These are phyloP conservation scores for Gryganskiella cystojenkinii DNA, from an alignment of 192 early-diverging fungal genomes.

Conservation along the genomic window DNA sequence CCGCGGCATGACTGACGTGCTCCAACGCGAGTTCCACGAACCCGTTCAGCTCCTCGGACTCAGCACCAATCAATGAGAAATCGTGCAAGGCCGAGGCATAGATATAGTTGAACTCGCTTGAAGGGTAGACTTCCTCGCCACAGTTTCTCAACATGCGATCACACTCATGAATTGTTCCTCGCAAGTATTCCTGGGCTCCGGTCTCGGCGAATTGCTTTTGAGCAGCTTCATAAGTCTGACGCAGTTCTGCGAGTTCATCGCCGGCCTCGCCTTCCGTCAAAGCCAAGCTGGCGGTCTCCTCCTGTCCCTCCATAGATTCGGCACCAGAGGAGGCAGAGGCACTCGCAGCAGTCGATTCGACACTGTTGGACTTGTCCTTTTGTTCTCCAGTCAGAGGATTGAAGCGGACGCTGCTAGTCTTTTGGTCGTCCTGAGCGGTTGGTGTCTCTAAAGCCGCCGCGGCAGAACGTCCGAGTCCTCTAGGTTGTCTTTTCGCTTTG, in stretches of 20 bases:
- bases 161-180: slow-evolving; percentile 65
- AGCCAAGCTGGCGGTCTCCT: slow-evolving; percentile 52
- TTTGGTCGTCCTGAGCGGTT: slow-evolving; percentile 1
- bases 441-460: slow-evolving; percentile 23
- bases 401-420: slow-evolving; percentile 14
- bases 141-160: slow-evolving; percentile 66
- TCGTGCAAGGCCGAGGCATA: slow-evolving; percentile 64
- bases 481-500: slow-evolving; percentile 57
- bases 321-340: too few species aligned
- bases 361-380: neutral
- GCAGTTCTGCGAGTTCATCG: slow-evolving; percentile 60
- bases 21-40: slow-evolving; percentile 45
- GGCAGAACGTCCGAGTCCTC: slow-evolving; percentile 54
- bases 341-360: too few species aligned
- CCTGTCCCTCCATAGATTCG: slow-evolving; percentile 3
- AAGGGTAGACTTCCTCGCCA: slow-evolving; percentile 44
- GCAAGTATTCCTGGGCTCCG: slow-evolving; percentile 52
- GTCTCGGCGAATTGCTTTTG: slow-evolving; percentile 56
- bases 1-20: slow-evolving; percentile 35
- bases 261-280: slow-evolving; percentile 58
- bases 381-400: slow-evolving; percentile 21
- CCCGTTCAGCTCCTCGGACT: slow-evolving; percentile 28
- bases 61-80: slow-evolving; percentile 44
- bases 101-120: slow-evolving; percentile 56
- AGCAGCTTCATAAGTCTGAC: slow-evolving; percentile 60